These are phyloP conservation scores for Clausena lansium DNA, from an alignment of 345 rosid genomes.

Conservation along the genomic window DNA sequence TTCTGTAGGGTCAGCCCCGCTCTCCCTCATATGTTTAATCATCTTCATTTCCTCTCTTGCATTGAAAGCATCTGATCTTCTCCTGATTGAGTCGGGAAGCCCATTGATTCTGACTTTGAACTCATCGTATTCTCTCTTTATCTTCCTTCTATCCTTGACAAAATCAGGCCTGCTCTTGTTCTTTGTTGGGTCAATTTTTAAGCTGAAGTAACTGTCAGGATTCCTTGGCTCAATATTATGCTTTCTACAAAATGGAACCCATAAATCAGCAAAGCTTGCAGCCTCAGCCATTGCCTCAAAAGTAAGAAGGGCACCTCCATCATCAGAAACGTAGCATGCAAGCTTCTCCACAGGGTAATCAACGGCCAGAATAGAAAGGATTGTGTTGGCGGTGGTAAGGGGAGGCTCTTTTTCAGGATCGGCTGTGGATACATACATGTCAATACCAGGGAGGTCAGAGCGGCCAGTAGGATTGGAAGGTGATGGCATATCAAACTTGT, in stretches of 20 bases:
- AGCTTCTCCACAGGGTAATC: constrained; percentile 93
- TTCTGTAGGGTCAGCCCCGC: constrained; percentile 67
- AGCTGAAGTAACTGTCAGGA: constrained; percentile 74
- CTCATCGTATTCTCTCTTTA: constrained; percentile 91
- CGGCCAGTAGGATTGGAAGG: constrained; percentile 88
- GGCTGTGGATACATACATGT: constrained; percentile 85
- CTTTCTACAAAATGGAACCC: constrained; percentile 95
- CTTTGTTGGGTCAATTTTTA: constrained; percentile 86
- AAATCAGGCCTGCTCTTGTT: constrained; percentile 81
- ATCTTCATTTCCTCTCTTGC: constrained; percentile 96
- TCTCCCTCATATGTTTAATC: constrained; percentile 79
- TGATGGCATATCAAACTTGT: constrained; percentile 88
- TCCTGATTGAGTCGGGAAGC: constrained; percentile 81
- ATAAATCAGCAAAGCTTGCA: constrained; percentile 84
- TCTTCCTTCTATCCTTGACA: constrained; percentile 81
- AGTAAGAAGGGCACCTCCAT: constrained; percentile 91
- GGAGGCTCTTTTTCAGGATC: constrained; percentile 98
- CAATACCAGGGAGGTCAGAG: constrained; percentile 89
- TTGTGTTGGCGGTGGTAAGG: constrained; percentile 79
- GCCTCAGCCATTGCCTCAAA: constrained; percentile 99
- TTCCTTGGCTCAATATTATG: constrained; percentile 87
- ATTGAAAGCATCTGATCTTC: constrained; percentile 92
- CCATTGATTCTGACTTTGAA: constrained; percentile 91
- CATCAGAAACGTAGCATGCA: constrained; percentile 82
- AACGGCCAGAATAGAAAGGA: constrained; percentile 76